These are phyloP conservation scores for Cocos nucifera DNA, from an alignment of 176 grass and related monocot species.

Conservation along the genomic window DNA sequence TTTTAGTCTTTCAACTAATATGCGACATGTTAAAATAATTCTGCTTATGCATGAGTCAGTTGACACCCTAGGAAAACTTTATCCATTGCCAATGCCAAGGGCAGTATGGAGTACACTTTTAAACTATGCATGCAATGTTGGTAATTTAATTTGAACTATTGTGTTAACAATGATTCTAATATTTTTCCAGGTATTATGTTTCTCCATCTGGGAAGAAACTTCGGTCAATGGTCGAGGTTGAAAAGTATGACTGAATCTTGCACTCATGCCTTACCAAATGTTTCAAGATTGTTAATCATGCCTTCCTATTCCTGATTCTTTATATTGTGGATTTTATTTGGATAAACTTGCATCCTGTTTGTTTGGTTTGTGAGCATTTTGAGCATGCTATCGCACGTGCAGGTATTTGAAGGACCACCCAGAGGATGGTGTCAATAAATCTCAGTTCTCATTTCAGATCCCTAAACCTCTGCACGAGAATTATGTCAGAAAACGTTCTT, in stretches of 20 bases:
- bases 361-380: constrained; percentile 9
- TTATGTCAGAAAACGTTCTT: constrained; percentile 52
- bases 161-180: no score
- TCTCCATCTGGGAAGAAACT: constrained; percentile 2
- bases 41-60: no score
- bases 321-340: background rate
- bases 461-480: constrained; percentile 65
- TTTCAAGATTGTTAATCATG: background rate
- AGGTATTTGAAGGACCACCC: constrained; percentile 62
- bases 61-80: no score
- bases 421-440: constrained; percentile 44
- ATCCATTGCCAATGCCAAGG: no score
- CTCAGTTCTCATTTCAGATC: constrained; percentile 67
- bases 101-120: no score
- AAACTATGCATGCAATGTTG: no score
- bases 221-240: background rate
- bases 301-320: background rate
- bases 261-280: background rate
- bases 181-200: constrained; percentile 3
- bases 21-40: no score
- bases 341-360: constrained; percentile 10
- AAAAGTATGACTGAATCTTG: background rate
- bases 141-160: no score
- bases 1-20: no score
- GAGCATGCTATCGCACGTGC: constrained; percentile 6